These are phyloP conservation scores for Graphilbum fragrans DNA, from an alignment of 2,329 filamentous ascomycete genomes.

Conservation along the genomic window DNA sequence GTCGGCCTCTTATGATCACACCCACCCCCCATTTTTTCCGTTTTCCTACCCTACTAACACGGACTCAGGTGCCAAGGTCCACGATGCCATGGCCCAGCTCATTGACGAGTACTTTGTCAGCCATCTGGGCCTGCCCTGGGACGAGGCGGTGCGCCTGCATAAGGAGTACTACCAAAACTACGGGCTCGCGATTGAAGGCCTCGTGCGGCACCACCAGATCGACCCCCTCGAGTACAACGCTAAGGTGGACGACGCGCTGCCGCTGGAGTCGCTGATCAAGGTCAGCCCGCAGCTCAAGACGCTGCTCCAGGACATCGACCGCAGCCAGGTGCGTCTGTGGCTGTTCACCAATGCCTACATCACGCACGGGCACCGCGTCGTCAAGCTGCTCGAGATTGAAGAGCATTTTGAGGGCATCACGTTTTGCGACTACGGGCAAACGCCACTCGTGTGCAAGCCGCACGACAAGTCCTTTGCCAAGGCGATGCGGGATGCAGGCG, in stretches of 20 bases:
- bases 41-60: background rate
- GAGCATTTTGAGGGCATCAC: constrained; percentile 92
- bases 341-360: constrained; percentile 94
- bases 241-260: constrained; percentile 89
- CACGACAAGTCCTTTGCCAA: constrained; percentile 72
- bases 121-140: constrained; percentile 60
- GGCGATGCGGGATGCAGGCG: constrained; percentile 75
- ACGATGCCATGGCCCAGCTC: constrained; percentile 76
- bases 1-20: background rate
- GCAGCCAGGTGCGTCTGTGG: constrained; percentile 75
- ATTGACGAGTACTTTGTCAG: constrained; percentile 54
- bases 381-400: constrained; percentile 68
- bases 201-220: constrained; percentile 89
- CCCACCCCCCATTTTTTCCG: background rate
- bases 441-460: constrained; percentile 78
- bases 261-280: constrained; percentile 72
- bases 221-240: constrained; percentile 89
- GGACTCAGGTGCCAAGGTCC: constrained; percentile 58
- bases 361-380: constrained; percentile 73
- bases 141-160: constrained; percentile 80
- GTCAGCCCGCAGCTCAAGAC: constrained; percentile 63
- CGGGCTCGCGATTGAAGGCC: constrained; percentile 90
- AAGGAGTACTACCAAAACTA: constrained; percentile 91
- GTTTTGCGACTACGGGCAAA: constrained; percentile 74
- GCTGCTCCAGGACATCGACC: constrained; percentile 74